These are phyloP conservation scores for Quercus phellos DNA, from an alignment of 331 rosid species.

Conservation along the genomic window DNA sequence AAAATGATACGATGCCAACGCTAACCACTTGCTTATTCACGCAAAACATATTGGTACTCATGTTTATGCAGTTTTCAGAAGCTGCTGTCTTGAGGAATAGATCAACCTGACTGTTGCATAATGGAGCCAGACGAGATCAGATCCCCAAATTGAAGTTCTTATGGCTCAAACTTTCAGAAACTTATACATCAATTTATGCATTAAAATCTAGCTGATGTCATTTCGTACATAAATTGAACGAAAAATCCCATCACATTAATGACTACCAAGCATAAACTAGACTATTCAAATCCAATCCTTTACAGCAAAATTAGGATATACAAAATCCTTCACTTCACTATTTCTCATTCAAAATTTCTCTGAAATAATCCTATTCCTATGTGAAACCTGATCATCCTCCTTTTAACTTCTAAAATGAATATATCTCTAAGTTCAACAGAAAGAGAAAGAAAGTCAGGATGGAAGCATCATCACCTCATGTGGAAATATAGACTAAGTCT, in stretches of 20 bases:
- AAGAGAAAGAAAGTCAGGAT: not conserved
- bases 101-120: not conserved
- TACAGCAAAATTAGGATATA: not conserved
- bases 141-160: not conserved
- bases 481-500: not conserved
- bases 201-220: not conserved
- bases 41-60: not conserved
- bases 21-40: not conserved
- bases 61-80: not conserved
- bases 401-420: not conserved
- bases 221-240: conserved; percentile 1
- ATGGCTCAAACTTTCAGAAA: not conserved
- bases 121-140: too few species aligned
- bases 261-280: not conserved
- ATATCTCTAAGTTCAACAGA: not conserved
- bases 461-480: conserved; percentile 11
- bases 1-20: too few species aligned
- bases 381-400: not conserved
- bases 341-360: conserved; percentile 2
- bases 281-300: not conserved
- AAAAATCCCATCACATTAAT: conserved; percentile 7
- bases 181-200: not conserved
- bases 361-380: conserved; percentile 1
- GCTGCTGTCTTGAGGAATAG: not conserved
- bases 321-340: not conserved